Conservation (phyloP, 2,329 filamentous ascomycete genomes). For the Pseudopithomyces maydicus region DNA sequence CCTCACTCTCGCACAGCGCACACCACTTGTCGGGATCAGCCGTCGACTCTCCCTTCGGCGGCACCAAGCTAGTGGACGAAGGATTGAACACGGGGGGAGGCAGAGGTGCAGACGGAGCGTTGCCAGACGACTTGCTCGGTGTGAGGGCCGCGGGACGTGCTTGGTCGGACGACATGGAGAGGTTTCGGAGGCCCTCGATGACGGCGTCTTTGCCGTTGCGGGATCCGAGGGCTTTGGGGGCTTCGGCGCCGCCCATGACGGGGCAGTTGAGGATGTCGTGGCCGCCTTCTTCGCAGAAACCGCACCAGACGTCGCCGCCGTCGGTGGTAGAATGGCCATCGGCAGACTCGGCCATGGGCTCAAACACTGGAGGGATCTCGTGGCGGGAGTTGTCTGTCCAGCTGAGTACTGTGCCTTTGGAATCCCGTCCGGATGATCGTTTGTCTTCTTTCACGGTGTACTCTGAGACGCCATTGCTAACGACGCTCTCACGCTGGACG, state of each 20-base stretch:
- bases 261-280: constrained; percentile 95
- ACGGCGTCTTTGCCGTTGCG: constrained; percentile 36
- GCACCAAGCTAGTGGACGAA: constrained; percentile 27
- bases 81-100: constrained; percentile 40
- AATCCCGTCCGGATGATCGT: constrained; percentile 67
- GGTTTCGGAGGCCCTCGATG: constrained; percentile 37
- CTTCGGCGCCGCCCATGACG: constrained; percentile 72
- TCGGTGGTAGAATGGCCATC: constrained; percentile 66
- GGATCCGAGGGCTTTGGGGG: constrained; percentile 24
- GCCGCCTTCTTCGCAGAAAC: constrained; percentile 89
- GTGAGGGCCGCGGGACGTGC: constrained; percentile 34
- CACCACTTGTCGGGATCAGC: constrained; percentile 89
- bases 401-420: constrained; percentile 67
- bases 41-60: constrained; percentile 38
- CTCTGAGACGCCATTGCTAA: constrained; percentile 58
- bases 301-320: constrained; percentile 80
- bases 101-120: constrained; percentile 40
- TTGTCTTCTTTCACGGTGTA: constrained; percentile 53
- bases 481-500: constrained; percentile 58
- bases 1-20: constrained; percentile 92
- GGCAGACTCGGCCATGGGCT: constrained; percentile 70
- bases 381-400: constrained; percentile 50
- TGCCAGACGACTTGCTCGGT: constrained; percentile 40
- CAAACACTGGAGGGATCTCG: constrained; percentile 56
- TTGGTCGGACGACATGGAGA: constrained; percentile 39